phyloP scores from a whole-genome alignment of 148 eudicot genomes.

The Rhododendron griersonianum region DNA sequence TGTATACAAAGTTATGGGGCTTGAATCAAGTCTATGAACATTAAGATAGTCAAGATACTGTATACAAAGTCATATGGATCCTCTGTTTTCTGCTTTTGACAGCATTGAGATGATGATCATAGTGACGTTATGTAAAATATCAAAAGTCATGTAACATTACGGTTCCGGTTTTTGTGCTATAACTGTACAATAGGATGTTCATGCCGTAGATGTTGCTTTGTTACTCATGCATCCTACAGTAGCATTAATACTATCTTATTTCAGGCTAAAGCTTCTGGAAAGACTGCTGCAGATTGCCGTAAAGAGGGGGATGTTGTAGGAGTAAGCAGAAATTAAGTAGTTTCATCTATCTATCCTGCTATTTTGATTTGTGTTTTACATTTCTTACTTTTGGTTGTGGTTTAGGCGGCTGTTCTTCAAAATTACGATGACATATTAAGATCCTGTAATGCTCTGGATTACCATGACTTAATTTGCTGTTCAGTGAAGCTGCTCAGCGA shows the following conservation, averaged over 20 bases:
- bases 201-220: neutral
- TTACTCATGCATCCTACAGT: constrained; percentile 1
- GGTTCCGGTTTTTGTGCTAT: neutral
- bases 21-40: neutral
- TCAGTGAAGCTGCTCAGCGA: constrained; percentile 78
- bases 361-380: constrained; percentile 9
- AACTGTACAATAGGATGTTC: neutral
- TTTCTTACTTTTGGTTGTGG: constrained; percentile 15
- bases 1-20: neutral
- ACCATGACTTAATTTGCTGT: constrained; percentile 82
- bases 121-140: neutral
- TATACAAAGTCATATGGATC: too few relatives aligned
- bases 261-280: constrained; percentile 94
- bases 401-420: constrained; percentile 64
- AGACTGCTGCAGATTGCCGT: constrained; percentile 51
- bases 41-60: neutral
- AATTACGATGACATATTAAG: constrained; percentile 59
- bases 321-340: constrained; percentile 38
- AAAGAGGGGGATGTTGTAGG: constrained; percentile 53
- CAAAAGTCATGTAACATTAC: neutral
- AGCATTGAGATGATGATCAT: neutral
- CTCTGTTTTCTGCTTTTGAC: neutral
- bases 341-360: constrained; percentile 5
- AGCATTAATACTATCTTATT: constrained; percentile 2
- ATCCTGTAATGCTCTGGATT: constrained; percentile 89